Base-by-base conservation (phyloP, 495 filamentous ascomycete genomes). In the Tuber melanosporum region DNA sequence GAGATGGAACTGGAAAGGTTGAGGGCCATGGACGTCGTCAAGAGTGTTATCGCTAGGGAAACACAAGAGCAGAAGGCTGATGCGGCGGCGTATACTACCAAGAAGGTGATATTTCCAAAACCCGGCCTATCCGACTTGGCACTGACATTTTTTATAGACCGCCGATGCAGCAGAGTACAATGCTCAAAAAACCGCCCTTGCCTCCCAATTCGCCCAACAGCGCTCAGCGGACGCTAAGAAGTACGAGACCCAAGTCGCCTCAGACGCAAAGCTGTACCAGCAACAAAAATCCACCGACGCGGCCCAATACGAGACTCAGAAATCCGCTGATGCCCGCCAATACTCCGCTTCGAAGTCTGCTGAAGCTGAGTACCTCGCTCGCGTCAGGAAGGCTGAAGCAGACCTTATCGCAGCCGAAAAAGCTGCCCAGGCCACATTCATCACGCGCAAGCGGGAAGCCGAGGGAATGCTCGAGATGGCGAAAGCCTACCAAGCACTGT, bases 1-100 rank as follows among this genome's bases (percentile, higher is more conserved):
- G 87, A 89, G 42, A 94, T 92, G 82, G 92, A 94, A 85, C 85
- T 94, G 62, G 93, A 95, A 82, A 89, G 91, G 71, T 88, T 92
- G 71, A 87, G 93, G 76, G 93, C 92, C 41, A 88, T 86, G 17
- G 91, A 92, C 76, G 92, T 94, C 74, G 92, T 91, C 49, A 91
- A 92, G 84, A 92, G 91, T 73, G 91, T 89, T 79, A 94, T 94
- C 79, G 85, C 85, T 6, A 88, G 89, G 49, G 93, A 95, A 84
- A 85, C 90, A 17, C 88, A 92, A 70, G 89, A 94, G 83, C 89
- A 95, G 83, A 88, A 88, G 17, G 91, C 93, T 10, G 92, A 94
- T 83, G 90, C 90, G 3, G 84, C 85, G 46, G 89, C 88, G 19
- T 78, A 78, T 71, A 78, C 77, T 84, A 86, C 74, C 73, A 83